phyloP scores from a whole-genome alignment of 1,284 basidiomycete species.

The Ceratobasidium sp. region DNA sequence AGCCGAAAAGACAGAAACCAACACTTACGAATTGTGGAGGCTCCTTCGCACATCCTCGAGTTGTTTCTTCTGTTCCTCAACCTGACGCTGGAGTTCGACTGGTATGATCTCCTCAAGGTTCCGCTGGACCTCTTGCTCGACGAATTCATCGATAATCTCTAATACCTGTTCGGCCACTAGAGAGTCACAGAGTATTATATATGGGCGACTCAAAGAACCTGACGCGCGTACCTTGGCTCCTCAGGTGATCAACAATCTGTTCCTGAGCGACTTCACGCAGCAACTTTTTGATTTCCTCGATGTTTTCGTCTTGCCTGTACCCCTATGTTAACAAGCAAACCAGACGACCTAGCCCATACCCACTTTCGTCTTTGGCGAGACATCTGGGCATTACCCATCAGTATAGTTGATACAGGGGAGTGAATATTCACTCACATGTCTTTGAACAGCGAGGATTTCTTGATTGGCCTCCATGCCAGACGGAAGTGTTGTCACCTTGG shows the following conservation, averaged over 20 bases:
- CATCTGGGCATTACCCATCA: neutral
- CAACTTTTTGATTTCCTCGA: conserved; percentile 33
- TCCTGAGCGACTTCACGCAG: conserved; percentile 40
- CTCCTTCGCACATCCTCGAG: conserved; percentile 39
- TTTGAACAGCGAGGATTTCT: conserved; percentile 33
- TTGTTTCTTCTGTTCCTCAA: conserved; percentile 40
- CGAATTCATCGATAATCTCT: conserved; percentile 40
- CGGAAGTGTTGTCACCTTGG: conserved; percentile 30
- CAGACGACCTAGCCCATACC: neutral
- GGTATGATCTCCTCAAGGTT: conserved; percentile 40
- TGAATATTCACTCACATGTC: neutral
- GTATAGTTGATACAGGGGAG: neutral
- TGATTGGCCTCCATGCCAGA: conserved; percentile 29
- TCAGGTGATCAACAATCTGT: conserved; percentile 42
- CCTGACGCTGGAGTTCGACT: conserved; percentile 36
- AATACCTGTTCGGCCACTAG: conserved; percentile 35
- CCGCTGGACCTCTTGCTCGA: conserved; percentile 32
- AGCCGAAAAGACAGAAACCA: neutral
- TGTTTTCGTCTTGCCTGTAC: conserved; percentile 35
- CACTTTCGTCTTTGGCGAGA: conserved; percentile 34
- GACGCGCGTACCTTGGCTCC: conserved; percentile 14
- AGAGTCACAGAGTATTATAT: neutral
- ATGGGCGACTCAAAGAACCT: neutral
- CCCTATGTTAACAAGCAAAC: neutral
- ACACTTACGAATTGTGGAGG: conserved; percentile 41